Evolutionary conservation across 1,139 yeast genomes (phyloP).

Genomic region (Yamadazyma trypodendri): DNA sequence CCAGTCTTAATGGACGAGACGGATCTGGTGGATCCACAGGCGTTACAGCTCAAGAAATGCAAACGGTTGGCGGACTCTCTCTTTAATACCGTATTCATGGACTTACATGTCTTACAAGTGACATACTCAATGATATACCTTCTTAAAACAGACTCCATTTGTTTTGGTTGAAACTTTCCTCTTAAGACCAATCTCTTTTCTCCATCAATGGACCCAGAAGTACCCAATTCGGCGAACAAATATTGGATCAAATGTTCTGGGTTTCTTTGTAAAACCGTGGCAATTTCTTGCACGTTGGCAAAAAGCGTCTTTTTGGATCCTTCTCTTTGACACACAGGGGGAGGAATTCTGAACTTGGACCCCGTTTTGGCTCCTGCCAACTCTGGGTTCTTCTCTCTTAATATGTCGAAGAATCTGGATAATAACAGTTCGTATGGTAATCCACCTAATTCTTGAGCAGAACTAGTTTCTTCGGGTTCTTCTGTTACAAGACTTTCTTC

Average conservation of each 20-base stretch:
- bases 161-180: slow-evolving; percentile 98
- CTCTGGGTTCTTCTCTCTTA: slow-evolving; percentile 94
- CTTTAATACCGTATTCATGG: slow-evolving; percentile 93
- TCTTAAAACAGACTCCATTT: slow-evolving; percentile 93
- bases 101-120: slow-evolving; percentile 97
- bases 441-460: slow-evolving; percentile 22
- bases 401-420: slow-evolving; percentile 78
- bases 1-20: slow-evolving; percentile 98
- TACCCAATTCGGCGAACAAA: slow-evolving; percentile 97
- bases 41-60: slow-evolving; percentile 95
- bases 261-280: slow-evolving; percentile 91
- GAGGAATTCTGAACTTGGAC: slow-evolving; percentile 93
- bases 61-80: slow-evolving; percentile 95
- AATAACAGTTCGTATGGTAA: slow-evolving; percentile 77
- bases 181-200: slow-evolving; percentile 93
- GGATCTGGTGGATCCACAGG: slow-evolving; percentile 97
- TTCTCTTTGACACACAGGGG: slow-evolving; percentile 95
- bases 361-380: slow-evolving; percentile 95
- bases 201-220: slow-evolving; percentile 98
- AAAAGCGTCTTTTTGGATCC: slow-evolving; percentile 95
- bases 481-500: slow-evolving; percentile 43
- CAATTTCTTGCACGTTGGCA: slow-evolving; percentile 92
- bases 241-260: slow-evolving; percentile 97
- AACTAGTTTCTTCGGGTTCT: slow-evolving; percentile 15
- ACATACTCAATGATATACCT: slow-evolving; percentile 96